A percentile compares a stretch with the other conserved stretches of the same genome.
phyloP scores from a whole-genome alignment of 345 rosid species.

The Pistacia vera region DNA sequence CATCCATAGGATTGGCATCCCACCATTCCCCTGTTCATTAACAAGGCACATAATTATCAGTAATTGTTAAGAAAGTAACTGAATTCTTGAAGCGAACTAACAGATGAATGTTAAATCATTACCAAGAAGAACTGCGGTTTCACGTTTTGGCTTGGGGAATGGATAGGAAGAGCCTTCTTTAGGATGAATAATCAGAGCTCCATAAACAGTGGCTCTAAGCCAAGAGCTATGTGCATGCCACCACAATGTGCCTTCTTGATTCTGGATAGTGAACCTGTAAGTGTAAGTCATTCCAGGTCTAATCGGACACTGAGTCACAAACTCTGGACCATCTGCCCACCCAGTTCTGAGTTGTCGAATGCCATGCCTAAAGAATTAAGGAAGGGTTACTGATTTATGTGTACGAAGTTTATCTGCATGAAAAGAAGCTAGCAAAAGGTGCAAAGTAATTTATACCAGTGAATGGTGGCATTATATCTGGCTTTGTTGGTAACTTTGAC shows the following conservation, averaged over 20 bases:
- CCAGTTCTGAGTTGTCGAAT: constrained; percentile 79
- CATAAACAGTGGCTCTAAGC: constrained; percentile 95
- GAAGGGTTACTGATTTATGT: too few relatives aligned
- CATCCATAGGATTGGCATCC: constrained; percentile 84
- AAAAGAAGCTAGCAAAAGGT: too few relatives aligned
- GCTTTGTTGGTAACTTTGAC: constrained; percentile 70
- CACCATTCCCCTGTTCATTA: constrained; percentile 87
- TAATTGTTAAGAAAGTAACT: background rate
- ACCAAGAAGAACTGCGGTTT: constrained; percentile 79
- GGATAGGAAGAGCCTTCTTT: constrained; percentile 69
- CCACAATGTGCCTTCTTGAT: constrained; percentile 96
- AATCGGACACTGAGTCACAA: constrained; percentile 92
- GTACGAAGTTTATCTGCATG: too few relatives aligned
- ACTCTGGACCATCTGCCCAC: constrained; percentile 98
- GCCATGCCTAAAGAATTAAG: constrained; percentile 66
- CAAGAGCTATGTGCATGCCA: constrained; percentile 99
- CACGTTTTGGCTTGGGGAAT: constrained; percentile 66
- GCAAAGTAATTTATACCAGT: constrained; percentile 54
- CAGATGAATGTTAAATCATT: constrained; percentile 6
- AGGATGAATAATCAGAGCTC: constrained; percentile 80
- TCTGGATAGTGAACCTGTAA: constrained; percentile 81
- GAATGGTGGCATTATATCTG: constrained; percentile 76
- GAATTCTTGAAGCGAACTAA: background rate
- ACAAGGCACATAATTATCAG: constrained; percentile 4
- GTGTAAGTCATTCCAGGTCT: constrained; percentile 85